These are phyloP conservation scores for Fusarium lateritium DNA, from an alignment of 2,329 filamentous ascomycete genomes.

Conservation along the genomic window DNA sequence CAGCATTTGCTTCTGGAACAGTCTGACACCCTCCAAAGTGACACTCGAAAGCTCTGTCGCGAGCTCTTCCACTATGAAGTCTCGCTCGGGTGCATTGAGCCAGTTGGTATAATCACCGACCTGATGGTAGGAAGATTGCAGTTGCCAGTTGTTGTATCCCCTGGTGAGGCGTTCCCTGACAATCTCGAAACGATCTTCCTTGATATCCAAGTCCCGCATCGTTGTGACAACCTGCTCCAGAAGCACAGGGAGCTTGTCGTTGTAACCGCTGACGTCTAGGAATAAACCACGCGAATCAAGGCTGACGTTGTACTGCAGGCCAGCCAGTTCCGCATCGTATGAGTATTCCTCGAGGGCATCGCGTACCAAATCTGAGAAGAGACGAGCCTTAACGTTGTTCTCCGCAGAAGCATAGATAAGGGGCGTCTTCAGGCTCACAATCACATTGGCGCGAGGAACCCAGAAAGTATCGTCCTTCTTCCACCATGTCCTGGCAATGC, in stretches of 20 bases:
- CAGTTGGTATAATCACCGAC: conserved; percentile 87
- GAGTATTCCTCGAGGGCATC: conserved; percentile 94
- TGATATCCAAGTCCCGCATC: conserved; percentile 87
- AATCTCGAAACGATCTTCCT: conserved; percentile 90
- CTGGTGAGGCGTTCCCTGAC: conserved; percentile 87
- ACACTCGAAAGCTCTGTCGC: conserved; percentile 82
- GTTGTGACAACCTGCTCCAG: conserved; percentile 89
- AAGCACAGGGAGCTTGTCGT: conserved; percentile 93
- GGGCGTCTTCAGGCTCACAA: conserved; percentile 84
- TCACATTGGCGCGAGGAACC: conserved; percentile 93
- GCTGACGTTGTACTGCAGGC: conserved; percentile 85
- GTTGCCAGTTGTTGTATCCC: conserved; percentile 87
- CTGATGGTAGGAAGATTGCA: conserved; percentile 90
- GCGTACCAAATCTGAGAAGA: conserved; percentile 88
- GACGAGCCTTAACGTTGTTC: conserved; percentile 80
- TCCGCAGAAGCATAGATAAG: conserved; percentile 84
- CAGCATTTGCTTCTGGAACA: conserved; percentile 85
- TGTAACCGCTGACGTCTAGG: conserved; percentile 89
- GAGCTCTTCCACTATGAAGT: conserved; percentile 85
- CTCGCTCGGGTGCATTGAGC: conserved; percentile 78
- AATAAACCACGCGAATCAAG: conserved; percentile 81
- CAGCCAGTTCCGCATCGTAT: conserved; percentile 95
- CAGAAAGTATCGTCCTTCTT: conserved; percentile 99
- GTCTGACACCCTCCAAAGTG: conserved; percentile 79
- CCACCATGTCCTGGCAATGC: conserved; percentile 87